These are phyloP conservation scores for Calonectria naviculata DNA, from an alignment of 2,329 filamentous ascomycete species.

Conservation along the genomic window DNA sequence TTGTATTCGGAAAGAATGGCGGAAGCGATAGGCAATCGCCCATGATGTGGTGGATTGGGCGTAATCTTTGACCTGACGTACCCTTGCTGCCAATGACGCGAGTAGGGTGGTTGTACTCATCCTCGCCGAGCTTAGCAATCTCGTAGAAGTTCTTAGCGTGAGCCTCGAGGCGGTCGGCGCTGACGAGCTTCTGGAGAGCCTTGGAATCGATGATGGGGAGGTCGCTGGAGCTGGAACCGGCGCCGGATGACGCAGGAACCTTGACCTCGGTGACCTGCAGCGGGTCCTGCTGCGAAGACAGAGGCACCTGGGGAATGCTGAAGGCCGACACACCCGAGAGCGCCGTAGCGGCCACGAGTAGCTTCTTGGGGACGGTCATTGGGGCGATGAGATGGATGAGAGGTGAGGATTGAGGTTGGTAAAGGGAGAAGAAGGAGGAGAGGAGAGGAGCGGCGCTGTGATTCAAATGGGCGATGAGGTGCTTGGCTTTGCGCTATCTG, in stretches of 20 bases:
- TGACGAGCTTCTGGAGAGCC: slow-evolving; percentile 67
- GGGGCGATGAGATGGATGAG: not conserved
- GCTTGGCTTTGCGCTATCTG: slow-evolving; percentile 6
- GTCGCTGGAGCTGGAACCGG: slow-evolving; percentile 30
- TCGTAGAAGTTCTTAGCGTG: slow-evolving; percentile 71
- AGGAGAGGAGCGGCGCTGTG: slow-evolving; percentile 6
- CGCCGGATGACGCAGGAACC: slow-evolving; percentile 16
- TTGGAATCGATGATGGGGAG: slow-evolving; percentile 63
- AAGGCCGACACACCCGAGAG: slow-evolving; percentile 40
- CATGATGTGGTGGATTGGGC: not conserved
- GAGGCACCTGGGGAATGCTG: slow-evolving; percentile 36
- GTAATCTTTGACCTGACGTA: slow-evolving; percentile 43
- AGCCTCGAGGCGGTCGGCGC: slow-evolving; percentile 63
- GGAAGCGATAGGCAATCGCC: slow-evolving; percentile 5
- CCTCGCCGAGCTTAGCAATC: slow-evolving; percentile 68
- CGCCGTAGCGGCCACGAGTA: slow-evolving; percentile 41
- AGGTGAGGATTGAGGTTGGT: not conserved
- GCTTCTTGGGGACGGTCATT: slow-evolving; percentile 38
- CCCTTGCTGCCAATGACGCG: slow-evolving; percentile 76
- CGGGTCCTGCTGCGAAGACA: not conserved
- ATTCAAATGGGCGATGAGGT: slow-evolving; percentile 16
- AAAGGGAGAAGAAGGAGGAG: not conserved
- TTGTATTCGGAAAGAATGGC: not conserved
- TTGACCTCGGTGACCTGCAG: slow-evolving; percentile 21
- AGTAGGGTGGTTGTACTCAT: slow-evolving; percentile 75